phyloP scores from a whole-genome alignment of 352 stramenopile species.

The Phytophthora pluvialis region DNA sequence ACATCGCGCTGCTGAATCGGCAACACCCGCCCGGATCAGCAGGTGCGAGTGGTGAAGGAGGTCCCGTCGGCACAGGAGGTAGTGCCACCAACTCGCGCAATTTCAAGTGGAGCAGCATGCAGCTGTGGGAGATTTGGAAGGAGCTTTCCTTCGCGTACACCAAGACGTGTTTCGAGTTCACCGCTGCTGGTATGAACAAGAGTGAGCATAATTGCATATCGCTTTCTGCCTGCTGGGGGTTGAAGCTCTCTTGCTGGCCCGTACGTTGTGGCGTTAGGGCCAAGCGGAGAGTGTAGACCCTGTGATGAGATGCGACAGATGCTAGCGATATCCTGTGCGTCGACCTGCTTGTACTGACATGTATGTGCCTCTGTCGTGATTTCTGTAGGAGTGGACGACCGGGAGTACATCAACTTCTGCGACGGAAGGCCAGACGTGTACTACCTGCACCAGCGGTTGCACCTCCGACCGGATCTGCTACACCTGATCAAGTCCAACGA shows the following conservation, averaged over 20 bases:
- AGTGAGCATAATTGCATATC: conserved; percentile 61
- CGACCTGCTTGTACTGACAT: conserved; percentile 27
- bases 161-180: conserved; percentile 86
- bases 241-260: conserved; percentile 10
- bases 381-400: conserved; percentile 70
- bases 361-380: conserved; percentile 18
- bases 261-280: background rate
- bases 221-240: conserved; percentile 36
- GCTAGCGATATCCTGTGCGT: conserved; percentile 19
- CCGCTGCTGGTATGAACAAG: conserved; percentile 80
- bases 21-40: conserved; percentile 31
- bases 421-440: conserved; percentile 77
- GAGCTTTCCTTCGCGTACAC: conserved; percentile 83
- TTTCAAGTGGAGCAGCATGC: conserved; percentile 84
- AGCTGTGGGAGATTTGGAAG: conserved; percentile 88
- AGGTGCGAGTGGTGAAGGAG: conserved; percentile 17
- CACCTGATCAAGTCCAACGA: conserved; percentile 87
- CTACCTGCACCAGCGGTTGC: conserved; percentile 80
- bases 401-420: conserved; percentile 84
- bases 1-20: conserved; percentile 60
- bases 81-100: conserved; percentile 57
- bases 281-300: conserved; percentile 16
- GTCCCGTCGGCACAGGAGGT: conserved; percentile 25
- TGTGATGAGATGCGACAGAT: conserved; percentile 24
- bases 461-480: conserved; percentile 72